Conservation (phyloP, 73 alveolate species). For the Symbiodinium natans region DNA sequence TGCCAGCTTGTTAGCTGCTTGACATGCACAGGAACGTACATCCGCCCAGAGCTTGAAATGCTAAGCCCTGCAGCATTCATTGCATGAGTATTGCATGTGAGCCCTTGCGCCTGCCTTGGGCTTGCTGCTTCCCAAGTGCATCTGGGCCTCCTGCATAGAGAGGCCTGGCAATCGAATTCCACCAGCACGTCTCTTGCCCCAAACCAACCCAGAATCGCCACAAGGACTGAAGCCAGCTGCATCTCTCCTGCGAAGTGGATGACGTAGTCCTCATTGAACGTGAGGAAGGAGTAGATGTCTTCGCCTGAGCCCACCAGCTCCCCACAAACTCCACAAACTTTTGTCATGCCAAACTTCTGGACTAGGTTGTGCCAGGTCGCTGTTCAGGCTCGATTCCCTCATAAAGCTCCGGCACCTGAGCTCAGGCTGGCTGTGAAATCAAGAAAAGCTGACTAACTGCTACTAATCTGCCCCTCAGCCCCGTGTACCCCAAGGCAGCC, state of each 20-base stretch:
- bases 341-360: too few species aligned
- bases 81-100: background rate
- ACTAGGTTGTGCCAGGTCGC: background rate
- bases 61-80: too few species aligned
- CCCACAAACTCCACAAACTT: too few species aligned
- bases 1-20: too few species aligned
- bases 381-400: background rate
- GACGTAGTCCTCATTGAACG: background rate
- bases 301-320: background rate
- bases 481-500: background rate
- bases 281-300: background rate
- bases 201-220: too few species aligned
- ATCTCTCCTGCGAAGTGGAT: background rate
- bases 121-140: background rate
- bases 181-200: too few species aligned
- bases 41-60: too few species aligned
- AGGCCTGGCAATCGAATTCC: conserved; percentile 9
- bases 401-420: background rate
- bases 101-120: conserved; percentile 32
- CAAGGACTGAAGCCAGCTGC: background rate
- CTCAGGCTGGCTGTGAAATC: too few species aligned
- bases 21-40: too few species aligned
- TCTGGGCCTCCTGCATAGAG: conserved; percentile 3
- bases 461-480: too few species aligned
- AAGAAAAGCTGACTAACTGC: too few species aligned